Evolutionary conservation across 2,329 filamentous ascomycete genomes (phyloP).

Genomic region (Ophidiomyces ophidiicola): DNA sequence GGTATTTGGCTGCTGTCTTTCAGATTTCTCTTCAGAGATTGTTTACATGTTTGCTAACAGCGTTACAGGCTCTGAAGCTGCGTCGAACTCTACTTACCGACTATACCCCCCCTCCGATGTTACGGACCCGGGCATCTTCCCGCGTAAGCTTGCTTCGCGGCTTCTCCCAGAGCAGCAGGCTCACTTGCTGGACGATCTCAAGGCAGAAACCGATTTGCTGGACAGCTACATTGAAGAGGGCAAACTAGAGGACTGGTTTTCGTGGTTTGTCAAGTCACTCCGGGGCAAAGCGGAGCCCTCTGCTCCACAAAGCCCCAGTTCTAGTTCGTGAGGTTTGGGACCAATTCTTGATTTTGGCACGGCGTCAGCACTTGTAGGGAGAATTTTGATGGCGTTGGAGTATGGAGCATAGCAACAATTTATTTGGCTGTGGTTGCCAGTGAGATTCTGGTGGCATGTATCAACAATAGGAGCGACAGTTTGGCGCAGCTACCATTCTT

Average conservation of each 20-base stretch:
- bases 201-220: slow-evolving; percentile 57
- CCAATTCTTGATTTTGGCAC: too few relatives aligned
- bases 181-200: slow-evolving; percentile 59
- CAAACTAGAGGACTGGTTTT: slow-evolving; percentile 58
- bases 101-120: slow-evolving; percentile 12
- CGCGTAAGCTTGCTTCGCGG: slow-evolving; percentile 21
- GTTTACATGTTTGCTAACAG: slow-evolving; percentile 9
- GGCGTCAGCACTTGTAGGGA: too few relatives aligned
- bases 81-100: slow-evolving; percentile 2
- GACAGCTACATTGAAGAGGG: slow-evolving; percentile 53
- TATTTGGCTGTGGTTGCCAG: too few relatives aligned
- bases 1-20: slow-evolving; percentile 39
- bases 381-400: too few relatives aligned
- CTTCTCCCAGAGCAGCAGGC: slow-evolving; percentile 43
- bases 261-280: slow-evolving; percentile 25
- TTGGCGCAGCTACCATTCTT: too few relatives aligned
- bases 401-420: too few relatives aligned
- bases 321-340: too few relatives aligned
- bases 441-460: too few relatives aligned
- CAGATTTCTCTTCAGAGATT: slow-evolving; percentile 21
- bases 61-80: slow-evolving; percentile 15
- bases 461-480: too few relatives aligned
- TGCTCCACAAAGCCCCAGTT: too few relatives aligned
- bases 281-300: slow-evolving; percentile 1
- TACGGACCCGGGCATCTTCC: slow-evolving; percentile 22